Percentiles rank a stretch among this genome's conserved stretches.
These are phyloP conservation scores for Fusarium acutatum DNA, from an alignment of 2,329 filamentous ascomycete genomes.

Conservation along the genomic window DNA sequence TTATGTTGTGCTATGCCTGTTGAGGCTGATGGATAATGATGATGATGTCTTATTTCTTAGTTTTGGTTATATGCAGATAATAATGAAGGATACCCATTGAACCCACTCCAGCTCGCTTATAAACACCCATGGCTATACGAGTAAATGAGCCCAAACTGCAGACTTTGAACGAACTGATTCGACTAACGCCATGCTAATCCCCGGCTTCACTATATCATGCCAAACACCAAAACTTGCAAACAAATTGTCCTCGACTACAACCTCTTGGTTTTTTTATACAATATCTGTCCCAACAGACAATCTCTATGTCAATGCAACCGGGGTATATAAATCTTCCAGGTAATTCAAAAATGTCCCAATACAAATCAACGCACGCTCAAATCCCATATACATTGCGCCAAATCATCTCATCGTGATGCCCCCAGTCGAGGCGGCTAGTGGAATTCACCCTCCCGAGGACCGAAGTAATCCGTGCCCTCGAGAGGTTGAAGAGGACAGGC, in stretches of 20 bases:
- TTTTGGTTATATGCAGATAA: not conserved
- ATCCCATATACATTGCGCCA: slow-evolving; percentile 35
- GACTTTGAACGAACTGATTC: not conserved
- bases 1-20: not conserved
- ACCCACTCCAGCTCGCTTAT: not conserved
- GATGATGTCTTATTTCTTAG: slow-evolving; percentile 12
- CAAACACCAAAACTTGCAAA: not conserved
- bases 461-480: slow-evolving; percentile 49
- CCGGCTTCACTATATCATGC: not conserved
- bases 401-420: slow-evolving; percentile 32
- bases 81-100: slow-evolving; percentile 22
- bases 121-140: not conserved
- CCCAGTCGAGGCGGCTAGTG: not conserved
- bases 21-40: slow-evolving; percentile 23
- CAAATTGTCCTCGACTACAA: slow-evolving; percentile 1
- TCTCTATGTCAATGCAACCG: slow-evolving; percentile 35
- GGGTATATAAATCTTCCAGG: slow-evolving; percentile 39
- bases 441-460: slow-evolving; percentile 52
- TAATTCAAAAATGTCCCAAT: slow-evolving; percentile 34
- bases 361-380: slow-evolving; percentile 39
- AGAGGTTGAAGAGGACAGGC: slow-evolving; percentile 51
- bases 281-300: slow-evolving; percentile 29
- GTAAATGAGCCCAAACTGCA: not conserved
- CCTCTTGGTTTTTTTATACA: slow-evolving; percentile 25
- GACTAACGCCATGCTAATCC: not conserved